A percentile compares a stretch with the other conserved stretches of the same genome.
Conservation (phyloP, 371 early-diverging fungal genomes). For the Mucor irregularis region DNA sequence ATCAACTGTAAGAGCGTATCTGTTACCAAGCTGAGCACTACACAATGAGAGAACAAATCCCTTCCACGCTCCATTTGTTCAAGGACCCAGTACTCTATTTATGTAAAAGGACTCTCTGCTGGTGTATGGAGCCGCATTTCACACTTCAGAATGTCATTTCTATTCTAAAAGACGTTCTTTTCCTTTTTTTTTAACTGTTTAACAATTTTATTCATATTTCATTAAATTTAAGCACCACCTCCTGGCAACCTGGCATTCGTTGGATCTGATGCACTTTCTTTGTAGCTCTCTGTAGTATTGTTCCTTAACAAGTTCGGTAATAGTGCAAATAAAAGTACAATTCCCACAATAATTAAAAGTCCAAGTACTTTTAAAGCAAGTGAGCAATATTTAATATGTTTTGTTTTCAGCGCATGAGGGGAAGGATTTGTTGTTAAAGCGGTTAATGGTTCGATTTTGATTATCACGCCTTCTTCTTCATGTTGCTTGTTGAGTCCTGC, state of each 20-base stretch:
- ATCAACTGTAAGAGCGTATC: too few species aligned
- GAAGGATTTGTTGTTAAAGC: background rate
- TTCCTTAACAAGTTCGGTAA: constrained; percentile 14
- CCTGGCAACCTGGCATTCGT: constrained; percentile 19
- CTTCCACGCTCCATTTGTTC: background rate
- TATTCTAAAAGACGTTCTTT: too few species aligned
- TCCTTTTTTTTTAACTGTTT: too few species aligned
- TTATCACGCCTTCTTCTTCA: background rate
- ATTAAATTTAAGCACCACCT: too few species aligned
- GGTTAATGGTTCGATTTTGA: background rate
- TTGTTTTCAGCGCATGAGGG: background rate
- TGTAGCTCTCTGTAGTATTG: background rate
- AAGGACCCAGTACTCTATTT: too few species aligned
- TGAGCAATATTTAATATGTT: constrained; percentile 2
- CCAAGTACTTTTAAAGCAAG: constrained; percentile 7
- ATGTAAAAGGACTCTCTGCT: too few species aligned
- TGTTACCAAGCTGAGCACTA: too few species aligned
- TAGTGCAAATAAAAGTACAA: constrained; percentile 9
- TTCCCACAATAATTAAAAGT: constrained; percentile 4
- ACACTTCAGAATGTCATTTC: too few species aligned
- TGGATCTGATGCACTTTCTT: constrained; percentile 5
- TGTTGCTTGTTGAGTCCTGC: background rate
- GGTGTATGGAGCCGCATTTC: too few species aligned
- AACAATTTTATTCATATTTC: too few species aligned
- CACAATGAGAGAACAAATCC: background rate